Evolutionary conservation across 257 asterid species (phyloP).

Genomic region (Penstemon eatonii): DNA sequence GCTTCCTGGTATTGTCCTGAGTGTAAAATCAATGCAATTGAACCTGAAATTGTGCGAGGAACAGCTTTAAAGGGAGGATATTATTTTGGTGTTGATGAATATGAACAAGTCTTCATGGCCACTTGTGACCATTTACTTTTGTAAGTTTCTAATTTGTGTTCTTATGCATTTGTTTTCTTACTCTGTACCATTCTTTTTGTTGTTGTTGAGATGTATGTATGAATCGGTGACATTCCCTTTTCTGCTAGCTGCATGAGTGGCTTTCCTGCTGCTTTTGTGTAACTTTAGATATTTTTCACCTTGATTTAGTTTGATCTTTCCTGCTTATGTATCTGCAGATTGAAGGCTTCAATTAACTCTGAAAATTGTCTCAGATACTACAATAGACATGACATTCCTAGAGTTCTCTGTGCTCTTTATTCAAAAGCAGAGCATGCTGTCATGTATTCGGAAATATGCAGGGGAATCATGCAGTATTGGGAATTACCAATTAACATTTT

Average conservation of each 20-base stretch:
- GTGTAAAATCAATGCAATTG: constrained; percentile 55
- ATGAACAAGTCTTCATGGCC: constrained; percentile 62
- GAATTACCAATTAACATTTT: constrained; percentile 40
- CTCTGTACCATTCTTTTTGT: constrained; percentile 16
- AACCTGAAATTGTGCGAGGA: constrained; percentile 49
- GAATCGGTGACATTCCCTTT: constrained; percentile 17
- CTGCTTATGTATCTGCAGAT: constrained; percentile 44
- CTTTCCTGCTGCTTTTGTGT: constrained; percentile 26
- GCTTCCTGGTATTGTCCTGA: constrained; percentile 91
- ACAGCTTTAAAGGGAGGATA: constrained; percentile 62
- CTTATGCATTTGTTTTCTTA: constrained; percentile 22
- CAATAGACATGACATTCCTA: constrained; percentile 52
- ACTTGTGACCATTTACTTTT: constrained; percentile 78
- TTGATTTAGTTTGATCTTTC: constrained; percentile 26
- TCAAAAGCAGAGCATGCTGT: constrained; percentile 41
- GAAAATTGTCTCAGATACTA: constrained; percentile 58
- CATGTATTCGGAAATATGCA: constrained; percentile 64
- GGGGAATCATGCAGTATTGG: constrained; percentile 68
- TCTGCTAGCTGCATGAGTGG: constrained; percentile 6
- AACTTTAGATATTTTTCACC: constrained; percentile 18
- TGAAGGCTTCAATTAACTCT: constrained; percentile 42
- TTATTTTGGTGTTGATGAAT: constrained; percentile 63
- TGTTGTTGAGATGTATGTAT: constrained; percentile 19
- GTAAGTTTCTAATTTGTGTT: constrained; percentile 49
- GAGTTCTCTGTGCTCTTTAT: constrained; percentile 50